Evolutionary conservation across 805 yeast species (phyloP), one percentile per base, ranked within the genome.

Genomic region (Maudiozyma turicensis): DNA sequence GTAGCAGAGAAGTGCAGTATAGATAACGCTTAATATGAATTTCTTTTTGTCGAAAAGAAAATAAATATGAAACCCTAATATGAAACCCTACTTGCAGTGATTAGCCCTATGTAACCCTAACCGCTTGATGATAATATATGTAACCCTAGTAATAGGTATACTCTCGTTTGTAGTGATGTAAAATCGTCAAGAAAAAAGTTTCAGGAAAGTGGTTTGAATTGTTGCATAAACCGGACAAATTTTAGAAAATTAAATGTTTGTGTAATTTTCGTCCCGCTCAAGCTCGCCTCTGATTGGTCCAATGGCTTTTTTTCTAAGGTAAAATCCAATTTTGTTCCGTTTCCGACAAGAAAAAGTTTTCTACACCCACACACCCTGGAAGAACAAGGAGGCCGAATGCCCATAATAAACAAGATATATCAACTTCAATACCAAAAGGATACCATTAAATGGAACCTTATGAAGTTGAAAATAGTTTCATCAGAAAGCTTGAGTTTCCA

Each of bases 221-320:
- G 28, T 26, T 15, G 44, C 20, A 26, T 30, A 38, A 43, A 20
- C 45, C 46, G 50, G 50, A 43, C 50, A 47, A 38, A 38, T 32
- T 35, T 14, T 29, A 5, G 11, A 47, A 47, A 40, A 48, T 44
- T 44, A 48, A 48, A 53, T 54, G 53, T 50, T 45, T 52, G 45
- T 44, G 41, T 20, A n/a, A 29, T 15, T 35, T 43, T 29, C 44
- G 43, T 34, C 33, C 43, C 9, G 30, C 41, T 44, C 46, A 49
- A 39, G 20, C 45, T 46, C 44, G 15, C 31, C 31, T 52, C 29
- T 58, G 43, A 63, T 63, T 63, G 65, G 67, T 46, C 52, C 44
- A 45, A 26, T 28, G 45, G 10, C 48, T 14, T 26, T 34, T 33
- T 45, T 11, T 3, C 32, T 5, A 28, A 48, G 57, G 57, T 55